Evolutionary conservation across 768 basidiomycete genomes (phyloP).

Genomic region (Trametes villosa): DNA sequence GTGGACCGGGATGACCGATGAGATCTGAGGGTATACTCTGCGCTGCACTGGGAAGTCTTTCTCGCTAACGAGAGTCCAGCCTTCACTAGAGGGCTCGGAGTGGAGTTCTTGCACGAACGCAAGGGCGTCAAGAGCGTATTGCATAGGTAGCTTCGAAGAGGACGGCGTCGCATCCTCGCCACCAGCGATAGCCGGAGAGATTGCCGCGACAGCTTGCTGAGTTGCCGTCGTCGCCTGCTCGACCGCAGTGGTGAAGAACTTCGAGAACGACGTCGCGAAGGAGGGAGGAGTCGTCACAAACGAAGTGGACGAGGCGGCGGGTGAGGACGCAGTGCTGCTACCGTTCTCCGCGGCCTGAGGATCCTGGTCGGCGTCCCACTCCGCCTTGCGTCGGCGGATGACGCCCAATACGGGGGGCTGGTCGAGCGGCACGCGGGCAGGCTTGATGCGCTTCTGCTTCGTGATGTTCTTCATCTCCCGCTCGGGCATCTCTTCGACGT

Average conservation of each 20-base stretch:
- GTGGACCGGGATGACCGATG: slow-evolving; percentile 80
- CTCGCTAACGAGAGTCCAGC: slow-evolving; percentile 80
- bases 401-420: slow-evolving; percentile 83
- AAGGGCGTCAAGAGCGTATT: slow-evolving; percentile 82
- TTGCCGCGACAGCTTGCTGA: slow-evolving; percentile 77
- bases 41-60: slow-evolving; percentile 78
- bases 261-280: slow-evolving; percentile 69
- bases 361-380: slow-evolving; percentile 67
- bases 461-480: slow-evolving; percentile 81
- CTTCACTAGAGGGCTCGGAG: slow-evolving; percentile 51
- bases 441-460: slow-evolving; percentile 87
- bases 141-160: slow-evolving; percentile 69
- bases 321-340: slow-evolving; percentile 4
- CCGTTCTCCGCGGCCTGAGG: slow-evolving; percentile 10
- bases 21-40: slow-evolving; percentile 76
- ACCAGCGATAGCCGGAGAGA: slow-evolving; percentile 57
- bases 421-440: slow-evolving; percentile 86
- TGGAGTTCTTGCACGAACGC: slow-evolving; percentile 79
- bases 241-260: slow-evolving; percentile 75
- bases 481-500: slow-evolving; percentile 87
- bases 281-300: slow-evolving; percentile 63
- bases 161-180: slow-evolving; percentile 50
- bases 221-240: slow-evolving; percentile 76
- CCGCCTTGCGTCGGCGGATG: slow-evolving; percentile 68
- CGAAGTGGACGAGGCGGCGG: slow-evolving; percentile 31